phyloP scores from a whole-genome alignment of 106 monocot species.

The Dendrobium huoshanense region DNA sequence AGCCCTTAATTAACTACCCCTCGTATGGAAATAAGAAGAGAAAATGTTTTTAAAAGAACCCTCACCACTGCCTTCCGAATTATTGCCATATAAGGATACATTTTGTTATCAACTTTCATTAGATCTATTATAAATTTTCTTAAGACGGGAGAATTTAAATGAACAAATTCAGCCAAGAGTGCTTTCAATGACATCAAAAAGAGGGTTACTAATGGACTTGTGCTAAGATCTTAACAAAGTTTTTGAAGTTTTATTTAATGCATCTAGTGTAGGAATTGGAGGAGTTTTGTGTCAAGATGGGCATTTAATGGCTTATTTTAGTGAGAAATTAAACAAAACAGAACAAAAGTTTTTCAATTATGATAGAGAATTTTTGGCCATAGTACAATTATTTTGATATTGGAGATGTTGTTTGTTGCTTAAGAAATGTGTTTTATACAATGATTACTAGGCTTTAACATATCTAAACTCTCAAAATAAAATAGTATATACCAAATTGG shows the following conservation, averaged over 20 bases:
- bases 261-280: neutral
- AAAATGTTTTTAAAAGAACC: too few species aligned
- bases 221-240: neutral
- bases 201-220: neutral
- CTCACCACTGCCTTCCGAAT: too few species aligned
- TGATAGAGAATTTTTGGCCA: neutral
- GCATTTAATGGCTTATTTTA: neutral
- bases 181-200: neutral
- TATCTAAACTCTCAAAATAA: neutral
- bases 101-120: neutral
- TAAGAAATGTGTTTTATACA: neutral
- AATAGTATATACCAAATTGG: neutral
- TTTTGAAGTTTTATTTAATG: neutral
- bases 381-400: neutral
- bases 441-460: neutral
- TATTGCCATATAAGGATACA: too few species aligned
- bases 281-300: neutral
- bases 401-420: neutral
- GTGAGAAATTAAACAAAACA: neutral
- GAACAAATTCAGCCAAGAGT: neutral
- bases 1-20: too few species aligned
- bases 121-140: neutral
- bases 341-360: neutral
- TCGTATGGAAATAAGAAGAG: too few species aligned
- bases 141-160: neutral